These are phyloP conservation scores for Plasmodium vinckei DNA, from an alignment of 169 alveolate species.

Conservation along the genomic window DNA sequence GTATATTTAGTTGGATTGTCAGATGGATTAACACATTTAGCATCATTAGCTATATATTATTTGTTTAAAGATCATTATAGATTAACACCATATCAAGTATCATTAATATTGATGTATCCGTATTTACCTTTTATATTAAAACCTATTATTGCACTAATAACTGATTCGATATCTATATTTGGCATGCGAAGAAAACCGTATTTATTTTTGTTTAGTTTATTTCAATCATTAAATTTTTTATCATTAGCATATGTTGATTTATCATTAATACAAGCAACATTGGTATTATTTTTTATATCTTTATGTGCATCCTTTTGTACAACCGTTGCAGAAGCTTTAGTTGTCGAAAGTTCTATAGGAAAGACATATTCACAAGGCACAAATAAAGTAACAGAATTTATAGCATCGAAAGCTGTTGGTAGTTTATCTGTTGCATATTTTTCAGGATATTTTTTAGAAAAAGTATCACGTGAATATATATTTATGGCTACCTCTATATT, in stretches of 20 bases:
- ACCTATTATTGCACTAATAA: conserved; percentile 85
- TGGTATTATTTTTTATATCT: conserved; percentile 17
- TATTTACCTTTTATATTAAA: conserved; percentile 91
- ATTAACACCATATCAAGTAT: conserved; percentile 81
- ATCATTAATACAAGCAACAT: conserved; percentile 74
- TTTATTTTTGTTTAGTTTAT: conserved; percentile 83
- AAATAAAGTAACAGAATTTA: conserved; percentile 90
- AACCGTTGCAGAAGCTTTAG: conserved; percentile 92
- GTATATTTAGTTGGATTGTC: conserved; percentile 91
- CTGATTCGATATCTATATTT: conserved; percentile 84
- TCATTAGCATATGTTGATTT: conserved; percentile 82
- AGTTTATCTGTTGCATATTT: conserved; percentile 93
- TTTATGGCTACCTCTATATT: conserved; percentile 91
- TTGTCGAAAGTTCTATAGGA: conserved; percentile 79
- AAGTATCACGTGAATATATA: conserved; percentile 87
- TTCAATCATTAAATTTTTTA: conserved; percentile 86
- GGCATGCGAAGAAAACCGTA: conserved; percentile 91
- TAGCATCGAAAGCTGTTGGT: conserved; percentile 93
- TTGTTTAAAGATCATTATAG: conserved; percentile 90
- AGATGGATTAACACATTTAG: conserved; percentile 92
- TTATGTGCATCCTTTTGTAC: conserved; percentile 84
- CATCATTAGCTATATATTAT: conserved; percentile 90
- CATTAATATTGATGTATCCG: conserved; percentile 87
- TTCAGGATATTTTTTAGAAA: conserved; percentile 93
- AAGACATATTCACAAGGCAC: conserved; percentile 79